Percentiles rank a stretch among this genome's conserved stretches.
Conservation (phyloP, 2,329 filamentous ascomycete genomes). For the Ilyonectria robusta region DNA sequence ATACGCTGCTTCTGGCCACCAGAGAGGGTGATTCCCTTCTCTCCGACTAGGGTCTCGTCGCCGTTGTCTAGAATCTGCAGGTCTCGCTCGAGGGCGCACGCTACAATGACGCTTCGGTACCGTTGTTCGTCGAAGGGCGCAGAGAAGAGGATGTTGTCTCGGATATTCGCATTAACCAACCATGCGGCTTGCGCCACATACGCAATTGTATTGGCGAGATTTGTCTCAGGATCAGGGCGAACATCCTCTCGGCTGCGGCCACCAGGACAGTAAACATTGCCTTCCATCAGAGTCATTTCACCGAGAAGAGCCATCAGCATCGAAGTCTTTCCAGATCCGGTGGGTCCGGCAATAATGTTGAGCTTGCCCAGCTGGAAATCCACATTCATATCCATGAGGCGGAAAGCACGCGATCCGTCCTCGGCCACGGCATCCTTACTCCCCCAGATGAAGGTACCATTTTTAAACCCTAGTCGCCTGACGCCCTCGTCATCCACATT, state of each 20-base stretch:
- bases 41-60: conserved; percentile 93
- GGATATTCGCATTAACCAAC: conserved; percentile 96
- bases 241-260: conserved; percentile 89
- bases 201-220: conserved; percentile 90
- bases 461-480: conserved; percentile 85
- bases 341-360: conserved; percentile 93
- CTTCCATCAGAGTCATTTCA: conserved; percentile 91
- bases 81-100: conserved; percentile 92
- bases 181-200: conserved; percentile 98
- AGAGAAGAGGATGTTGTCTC: conserved; percentile 95
- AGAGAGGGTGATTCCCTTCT: conserved; percentile 97
- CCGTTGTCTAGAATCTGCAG: conserved; percentile 92
- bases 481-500: conserved; percentile 78
- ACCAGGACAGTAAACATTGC: conserved; percentile 87
- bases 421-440: conserved; percentile 72
- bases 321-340: conserved; percentile 95
- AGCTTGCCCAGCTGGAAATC: conserved; percentile 88
- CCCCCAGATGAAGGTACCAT: conserved; percentile 93
- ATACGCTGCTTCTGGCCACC: conserved; percentile 98
- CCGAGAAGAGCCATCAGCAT: conserved; percentile 95
- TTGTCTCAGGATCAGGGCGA: conserved; percentile 84
- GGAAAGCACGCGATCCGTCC: conserved; percentile 82
- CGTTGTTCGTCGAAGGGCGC: conserved; percentile 84
- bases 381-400: conserved; percentile 85
- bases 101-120: conserved; percentile 89